Percentiles rank a stretch among this genome's conserved stretches.
These are phyloP conservation scores for Gossypium arboreum DNA, from an alignment of 345 rosid species.

Conservation along the genomic window DNA sequence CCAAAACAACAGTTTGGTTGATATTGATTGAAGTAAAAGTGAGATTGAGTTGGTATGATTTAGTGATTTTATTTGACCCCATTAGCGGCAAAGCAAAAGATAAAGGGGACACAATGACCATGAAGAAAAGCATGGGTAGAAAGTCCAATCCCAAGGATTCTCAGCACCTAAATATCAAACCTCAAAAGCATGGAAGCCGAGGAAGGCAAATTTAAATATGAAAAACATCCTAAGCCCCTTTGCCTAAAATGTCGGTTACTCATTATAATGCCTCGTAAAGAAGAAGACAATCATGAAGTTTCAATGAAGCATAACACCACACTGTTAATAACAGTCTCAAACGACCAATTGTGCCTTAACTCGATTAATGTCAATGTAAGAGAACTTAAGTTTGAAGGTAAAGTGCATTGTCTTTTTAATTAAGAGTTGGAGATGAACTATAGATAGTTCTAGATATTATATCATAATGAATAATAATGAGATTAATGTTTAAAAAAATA, in stretches of 20 bases:
- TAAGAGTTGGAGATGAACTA: no score
- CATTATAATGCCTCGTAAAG: constrained; percentile 2
- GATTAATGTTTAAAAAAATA: no score
- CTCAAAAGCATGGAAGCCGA: constrained; percentile 10
- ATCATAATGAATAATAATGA: no score
- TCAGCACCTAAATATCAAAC: constrained; percentile 1
- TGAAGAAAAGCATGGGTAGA: not conserved
- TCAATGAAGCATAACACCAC: not conserved
- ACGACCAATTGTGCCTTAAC: no score
- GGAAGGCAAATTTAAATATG: not conserved
- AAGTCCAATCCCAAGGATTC: constrained; percentile 14
- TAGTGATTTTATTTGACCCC: not conserved
- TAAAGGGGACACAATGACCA: not conserved
- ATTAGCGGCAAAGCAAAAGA: not conserved
- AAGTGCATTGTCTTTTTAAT: no score
- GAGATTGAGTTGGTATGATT: not conserved
- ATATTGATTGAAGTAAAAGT: not conserved
- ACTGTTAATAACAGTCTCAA: no score
- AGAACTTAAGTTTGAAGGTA: accelerated
- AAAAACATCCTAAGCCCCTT: not conserved
- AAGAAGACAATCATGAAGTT: not conserved
- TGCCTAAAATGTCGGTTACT: not conserved
- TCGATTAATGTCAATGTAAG: accelerated
- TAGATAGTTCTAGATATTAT: no score
- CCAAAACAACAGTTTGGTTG: no score